Conservation (phyloP, 129 eudicot genomes). For the Flaveria bidentis region DNA sequence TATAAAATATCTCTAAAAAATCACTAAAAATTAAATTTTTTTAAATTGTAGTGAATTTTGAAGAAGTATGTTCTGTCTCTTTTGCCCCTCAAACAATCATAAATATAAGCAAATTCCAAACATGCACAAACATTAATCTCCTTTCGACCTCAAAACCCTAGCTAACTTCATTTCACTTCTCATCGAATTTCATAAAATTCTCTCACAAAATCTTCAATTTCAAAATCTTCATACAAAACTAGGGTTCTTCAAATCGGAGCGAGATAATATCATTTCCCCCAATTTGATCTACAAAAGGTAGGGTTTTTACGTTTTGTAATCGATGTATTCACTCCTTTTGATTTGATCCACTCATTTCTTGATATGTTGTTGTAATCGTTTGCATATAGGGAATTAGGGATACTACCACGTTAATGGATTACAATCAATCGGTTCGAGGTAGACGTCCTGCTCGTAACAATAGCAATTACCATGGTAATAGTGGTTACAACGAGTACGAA, state of each 20-base stretch:
- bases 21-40: no score
- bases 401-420: conserved; percentile 26
- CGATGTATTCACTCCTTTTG: neutral
- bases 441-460: conserved; percentile 47
- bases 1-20: no score
- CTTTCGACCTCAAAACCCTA: conserved; percentile 30
- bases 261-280: neutral
- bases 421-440: conserved; percentile 38
- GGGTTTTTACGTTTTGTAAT: neutral
- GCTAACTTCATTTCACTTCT: neutral
- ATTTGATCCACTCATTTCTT: neutral
- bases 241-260: conserved; percentile 12
- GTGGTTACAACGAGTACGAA: conserved; percentile 34
- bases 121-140: neutral
- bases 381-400: neutral
- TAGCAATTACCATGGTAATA: conserved; percentile 32
- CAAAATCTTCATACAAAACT: neutral
- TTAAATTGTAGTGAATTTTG: no score
- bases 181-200: no score
- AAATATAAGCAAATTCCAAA: no score
- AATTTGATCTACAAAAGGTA: conserved; percentile 15
- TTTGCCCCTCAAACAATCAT: no score
- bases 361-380: neutral
- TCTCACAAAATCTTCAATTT: neutral
- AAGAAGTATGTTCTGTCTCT: no score